Evolutionary conservation across 306 rosid species (phyloP), one percentile per base, ranked within the genome.

Genomic region (Betula pendula): DNA sequence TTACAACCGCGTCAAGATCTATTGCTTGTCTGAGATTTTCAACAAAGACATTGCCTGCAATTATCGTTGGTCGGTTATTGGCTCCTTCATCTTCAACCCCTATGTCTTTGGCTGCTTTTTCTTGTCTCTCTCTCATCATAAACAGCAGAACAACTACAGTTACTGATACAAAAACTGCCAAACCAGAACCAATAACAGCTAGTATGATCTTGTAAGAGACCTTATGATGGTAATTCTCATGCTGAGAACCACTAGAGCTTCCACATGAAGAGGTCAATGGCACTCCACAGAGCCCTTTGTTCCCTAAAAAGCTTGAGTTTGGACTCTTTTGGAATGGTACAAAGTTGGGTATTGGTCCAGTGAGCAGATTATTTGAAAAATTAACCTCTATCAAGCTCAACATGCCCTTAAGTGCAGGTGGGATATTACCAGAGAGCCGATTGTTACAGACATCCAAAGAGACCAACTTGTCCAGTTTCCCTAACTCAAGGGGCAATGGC

Each of bases 301-400:
- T 96, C 33, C 97, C 91, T 51, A 72, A 42, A 74, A 92, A 96
- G 65, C 99, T 91, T 55, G 97, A 86, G 85, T 83, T 91, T 66
- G 89, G 91, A 82, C 98, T 91, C 81, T 92, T 96, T 77, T 96
- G 98, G 82, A 96, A 96, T 44, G 99, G 99, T 20, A 83, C 91
- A 31, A 96, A 96, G 60, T 81, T 59, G 7, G 99, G 99, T 13
- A 92, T 89, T 2, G 92, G 89, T 33, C 99, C 98, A 43, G 80
- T 85, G 73, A 96, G 83, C 68, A 88, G 84, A 82, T 96, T 92
- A 81, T 92, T 92, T 22, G 99, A 96, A 77, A 96, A 96, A 87
- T 96, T 91, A 58, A 96, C 98, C 88, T 96, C 99, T 74, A 96
- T 92, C 89, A 96, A 85, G 85, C 99, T 96, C 89, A 96, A 62